Conservation (phyloP, 352 stramenopile species). For the Aphanomyces cochlioides region DNA sequence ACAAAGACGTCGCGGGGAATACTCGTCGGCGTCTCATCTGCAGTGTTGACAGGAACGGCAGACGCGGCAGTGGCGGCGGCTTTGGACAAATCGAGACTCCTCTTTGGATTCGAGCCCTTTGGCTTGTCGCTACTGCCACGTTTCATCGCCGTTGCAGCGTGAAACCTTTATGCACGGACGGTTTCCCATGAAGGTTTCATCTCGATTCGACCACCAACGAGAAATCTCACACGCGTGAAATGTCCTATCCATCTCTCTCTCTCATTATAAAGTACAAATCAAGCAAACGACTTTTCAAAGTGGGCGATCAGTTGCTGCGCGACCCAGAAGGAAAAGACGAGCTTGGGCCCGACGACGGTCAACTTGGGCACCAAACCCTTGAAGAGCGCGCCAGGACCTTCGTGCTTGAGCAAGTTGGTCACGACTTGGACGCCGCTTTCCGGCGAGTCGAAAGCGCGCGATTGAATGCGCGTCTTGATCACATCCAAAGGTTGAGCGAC, state of each 20-base stretch:
- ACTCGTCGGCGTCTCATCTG: neutral
- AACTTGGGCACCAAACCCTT: conserved; percentile 95
- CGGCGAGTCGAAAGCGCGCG: conserved; percentile 90
- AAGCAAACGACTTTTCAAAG: conserved; percentile 84
- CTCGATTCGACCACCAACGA: too few relatives aligned
- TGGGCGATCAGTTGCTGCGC: conserved; percentile 93
- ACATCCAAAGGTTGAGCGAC: conserved; percentile 93
- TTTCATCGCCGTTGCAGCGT: neutral
- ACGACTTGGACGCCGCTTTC: conserved; percentile 89
- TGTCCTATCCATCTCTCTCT: neutral
- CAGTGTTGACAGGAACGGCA: neutral
- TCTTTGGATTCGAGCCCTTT: too few relatives aligned
- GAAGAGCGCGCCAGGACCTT: conserved; percentile 90
- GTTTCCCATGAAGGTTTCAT: too few relatives aligned
- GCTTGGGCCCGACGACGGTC: conserved; percentile 92
- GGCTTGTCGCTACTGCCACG: neutral
- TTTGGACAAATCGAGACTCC: too few relatives aligned
- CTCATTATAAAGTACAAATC: neutral
- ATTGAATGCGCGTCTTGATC: conserved; percentile 95
- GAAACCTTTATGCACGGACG: neutral
- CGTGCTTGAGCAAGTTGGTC: conserved; percentile 89
- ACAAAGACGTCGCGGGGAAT: neutral
- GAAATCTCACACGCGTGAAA: neutral
- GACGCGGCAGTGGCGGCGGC: too few relatives aligned
- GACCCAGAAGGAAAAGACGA: conserved; percentile 95